Percentiles rank a stretch among this genome's conserved stretches.
Evolutionary conservation across 2,329 filamentous ascomycete genomes (phyloP).

Genomic region (Setomelanomma holmii): DNA sequence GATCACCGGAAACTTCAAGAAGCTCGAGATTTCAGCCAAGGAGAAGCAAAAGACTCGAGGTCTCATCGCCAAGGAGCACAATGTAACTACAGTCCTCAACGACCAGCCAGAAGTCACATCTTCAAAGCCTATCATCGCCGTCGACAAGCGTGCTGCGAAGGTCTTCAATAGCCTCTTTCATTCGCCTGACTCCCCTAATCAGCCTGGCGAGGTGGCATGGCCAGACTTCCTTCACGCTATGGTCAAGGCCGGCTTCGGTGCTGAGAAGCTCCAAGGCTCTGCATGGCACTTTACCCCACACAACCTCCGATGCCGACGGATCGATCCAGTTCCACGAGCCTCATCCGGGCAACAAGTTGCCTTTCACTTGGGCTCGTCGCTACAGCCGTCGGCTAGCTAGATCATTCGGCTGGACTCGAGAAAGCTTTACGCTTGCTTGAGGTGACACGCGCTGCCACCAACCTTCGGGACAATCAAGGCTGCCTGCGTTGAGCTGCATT

Average conservation of each 20-base stretch:
- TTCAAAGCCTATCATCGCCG: not conserved
- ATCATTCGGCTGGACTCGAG: slow-evolving; percentile 57
- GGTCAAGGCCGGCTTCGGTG: slow-evolving; percentile 57
- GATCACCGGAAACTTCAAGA: slow-evolving; percentile 17
- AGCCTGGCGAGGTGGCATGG: slow-evolving; percentile 61
- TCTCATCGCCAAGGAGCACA: not conserved
- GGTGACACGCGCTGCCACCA: not conserved
- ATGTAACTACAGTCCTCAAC: too few species aligned
- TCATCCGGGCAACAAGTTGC: slow-evolving; percentile 62
- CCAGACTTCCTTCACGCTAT: slow-evolving; percentile 62
- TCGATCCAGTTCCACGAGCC: slow-evolving; percentile 69
- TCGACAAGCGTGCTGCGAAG: slow-evolving; percentile 50
- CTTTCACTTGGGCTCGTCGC: slow-evolving; percentile 55
- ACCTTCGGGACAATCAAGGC: not conserved
- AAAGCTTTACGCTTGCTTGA: slow-evolving; percentile 6
- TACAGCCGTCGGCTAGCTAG: slow-evolving; percentile 58
- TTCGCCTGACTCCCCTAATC: slow-evolving; percentile 38
- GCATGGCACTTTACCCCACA: slow-evolving; percentile 62
- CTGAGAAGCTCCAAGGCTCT: slow-evolving; percentile 66
- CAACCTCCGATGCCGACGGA: slow-evolving; percentile 50
- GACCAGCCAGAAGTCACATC: too few species aligned
- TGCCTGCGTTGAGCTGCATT: not conserved
- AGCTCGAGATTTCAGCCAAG: slow-evolving; percentile 1
- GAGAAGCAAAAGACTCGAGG: slow-evolving; percentile 16
- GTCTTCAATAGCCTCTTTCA: slow-evolving; percentile 55